These are phyloP conservation scores for Globisporangium uncinulatum DNA, from an alignment of 352 stramenopile species.

Conservation along the genomic window DNA sequence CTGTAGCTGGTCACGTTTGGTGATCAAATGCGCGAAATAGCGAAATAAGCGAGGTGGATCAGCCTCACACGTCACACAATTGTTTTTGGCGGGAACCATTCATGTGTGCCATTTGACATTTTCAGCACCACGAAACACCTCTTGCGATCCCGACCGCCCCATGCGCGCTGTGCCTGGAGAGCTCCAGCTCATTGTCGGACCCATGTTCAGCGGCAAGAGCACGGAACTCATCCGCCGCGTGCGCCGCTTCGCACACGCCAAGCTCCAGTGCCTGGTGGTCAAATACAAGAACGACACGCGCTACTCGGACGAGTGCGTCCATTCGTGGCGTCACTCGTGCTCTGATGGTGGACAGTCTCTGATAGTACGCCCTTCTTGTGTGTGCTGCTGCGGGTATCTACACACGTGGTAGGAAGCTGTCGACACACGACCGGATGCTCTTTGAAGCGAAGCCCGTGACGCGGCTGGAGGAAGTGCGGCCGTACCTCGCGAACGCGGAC, in stretches of 20 bases:
- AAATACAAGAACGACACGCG: conserved; percentile 78
- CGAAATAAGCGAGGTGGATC: too few species aligned
- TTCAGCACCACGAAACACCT: not conserved
- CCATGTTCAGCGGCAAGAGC: conserved; percentile 88
- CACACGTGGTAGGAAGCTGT: conserved; percentile 37
- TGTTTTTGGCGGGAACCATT: conserved; percentile 6
- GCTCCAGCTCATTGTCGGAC: conserved; percentile 80
- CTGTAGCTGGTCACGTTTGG: not conserved
- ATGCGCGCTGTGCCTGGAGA: conserved; percentile 36
- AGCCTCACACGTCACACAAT: not conserved
- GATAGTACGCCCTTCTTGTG: not conserved
- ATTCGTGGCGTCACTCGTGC: not conserved
- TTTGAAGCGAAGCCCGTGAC: conserved; percentile 62
- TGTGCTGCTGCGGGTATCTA: not conserved
- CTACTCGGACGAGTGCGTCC: conserved; percentile 63
- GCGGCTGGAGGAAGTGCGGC: conserved; percentile 43
- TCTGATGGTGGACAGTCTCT: too few species aligned
- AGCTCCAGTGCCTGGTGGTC: conserved; percentile 73
- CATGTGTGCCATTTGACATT: conserved; percentile 6
- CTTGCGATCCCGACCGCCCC: too few species aligned
- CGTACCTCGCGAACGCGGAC: conserved; percentile 58
- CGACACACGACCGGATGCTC: conserved; percentile 74
- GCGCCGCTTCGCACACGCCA: conserved; percentile 72
- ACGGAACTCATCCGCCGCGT: conserved; percentile 84
- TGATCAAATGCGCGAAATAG: not conserved